phyloP scores from a whole-genome alignment of 1,284 basidiomycete genomes.

The Caloboletus inedulis region DNA sequence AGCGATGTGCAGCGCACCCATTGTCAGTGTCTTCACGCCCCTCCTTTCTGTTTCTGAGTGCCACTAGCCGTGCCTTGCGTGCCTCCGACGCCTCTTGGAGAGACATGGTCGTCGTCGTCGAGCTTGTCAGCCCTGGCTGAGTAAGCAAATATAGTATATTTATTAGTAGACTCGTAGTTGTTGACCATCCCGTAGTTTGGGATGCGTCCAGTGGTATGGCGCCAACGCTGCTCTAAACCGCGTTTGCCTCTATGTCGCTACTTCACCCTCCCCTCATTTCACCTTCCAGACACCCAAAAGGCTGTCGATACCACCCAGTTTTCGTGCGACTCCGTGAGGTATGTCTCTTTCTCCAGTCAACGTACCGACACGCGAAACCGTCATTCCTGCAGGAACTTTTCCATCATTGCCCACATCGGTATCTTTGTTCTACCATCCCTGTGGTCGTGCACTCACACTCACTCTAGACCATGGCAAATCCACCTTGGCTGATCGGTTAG shows the following conservation, averaged over 20 bases:
- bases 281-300: constrained; percentile 33
- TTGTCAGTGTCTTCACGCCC: constrained; percentile 44
- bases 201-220: constrained; percentile 42
- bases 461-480: constrained; percentile 84
- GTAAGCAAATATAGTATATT: constrained; percentile 19
- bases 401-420: constrained; percentile 94
- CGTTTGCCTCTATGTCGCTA: constrained; percentile 15
- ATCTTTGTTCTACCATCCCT: constrained; percentile 1
- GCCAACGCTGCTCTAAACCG: constrained; percentile 37
- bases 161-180: too few relatives aligned
- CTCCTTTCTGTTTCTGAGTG: constrained; percentile 76
- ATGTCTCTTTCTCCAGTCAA: background rate
- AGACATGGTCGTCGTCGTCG: constrained; percentile 50
- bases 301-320: constrained; percentile 63
- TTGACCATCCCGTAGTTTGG: background rate
- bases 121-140: constrained; percentile 17
- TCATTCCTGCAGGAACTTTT: constrained; percentile 70
- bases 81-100: constrained; percentile 81
- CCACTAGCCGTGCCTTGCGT: constrained; percentile 82
- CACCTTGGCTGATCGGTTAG: constrained; percentile 82
- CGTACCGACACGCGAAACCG: background rate
- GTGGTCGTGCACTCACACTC: constrained; percentile 11
- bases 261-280: constrained; percentile 39
- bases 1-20: constrained; percentile 28
- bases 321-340: constrained; percentile 77